A percentile compares a stretch with the other conserved stretches of the same genome.
These are phyloP conservation scores for Pinus tabuliformis DNA, from an alignment of 75 land plant genomes.

Conservation along the genomic window DNA sequence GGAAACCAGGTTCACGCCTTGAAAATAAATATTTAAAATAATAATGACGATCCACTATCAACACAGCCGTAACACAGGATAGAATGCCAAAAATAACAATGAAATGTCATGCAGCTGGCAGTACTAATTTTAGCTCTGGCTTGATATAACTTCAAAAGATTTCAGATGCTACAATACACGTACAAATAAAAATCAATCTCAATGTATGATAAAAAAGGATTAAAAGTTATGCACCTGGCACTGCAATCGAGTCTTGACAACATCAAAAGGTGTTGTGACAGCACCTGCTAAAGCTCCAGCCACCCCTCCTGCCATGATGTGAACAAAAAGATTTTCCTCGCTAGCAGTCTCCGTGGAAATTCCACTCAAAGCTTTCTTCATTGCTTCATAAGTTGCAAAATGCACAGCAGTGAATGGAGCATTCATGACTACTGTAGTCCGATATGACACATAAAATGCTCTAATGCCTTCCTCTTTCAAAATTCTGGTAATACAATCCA, in stretches of 20 bases:
- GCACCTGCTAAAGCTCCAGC: constrained; percentile 81
- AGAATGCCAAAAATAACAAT: not conserved
- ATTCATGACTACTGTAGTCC: constrained; percentile 41
- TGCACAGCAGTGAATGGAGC: constrained; percentile 44
- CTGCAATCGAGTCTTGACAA: constrained; percentile 85
- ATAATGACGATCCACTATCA: not conserved
- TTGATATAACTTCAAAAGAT: not conserved
- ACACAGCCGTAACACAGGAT: not conserved
- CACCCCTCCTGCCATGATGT: constrained; percentile 81
- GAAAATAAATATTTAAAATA: not conserved
- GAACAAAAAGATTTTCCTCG: constrained; percentile 64
- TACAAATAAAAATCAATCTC: not conserved
- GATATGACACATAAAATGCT: constrained; percentile 37
- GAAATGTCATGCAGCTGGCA: not conserved
- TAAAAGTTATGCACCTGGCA: constrained; percentile 57
- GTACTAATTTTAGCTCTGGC: not conserved
- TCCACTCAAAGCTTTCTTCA: constrained; percentile 32
- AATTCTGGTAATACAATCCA: constrained; percentile 26
- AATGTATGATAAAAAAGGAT: not conserved
- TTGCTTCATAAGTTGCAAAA: constrained; percentile 47
- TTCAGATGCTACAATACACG: not conserved
- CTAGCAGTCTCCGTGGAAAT: constrained; percentile 35
- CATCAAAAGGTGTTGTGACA: constrained; percentile 86
- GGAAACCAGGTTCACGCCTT: no score
- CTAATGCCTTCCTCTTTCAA: constrained; percentile 31